Percentiles rank a stretch among this genome's conserved stretches.
phyloP scores from a whole-genome alignment of 257 asterid species.

The Catharanthus roseus region DNA sequence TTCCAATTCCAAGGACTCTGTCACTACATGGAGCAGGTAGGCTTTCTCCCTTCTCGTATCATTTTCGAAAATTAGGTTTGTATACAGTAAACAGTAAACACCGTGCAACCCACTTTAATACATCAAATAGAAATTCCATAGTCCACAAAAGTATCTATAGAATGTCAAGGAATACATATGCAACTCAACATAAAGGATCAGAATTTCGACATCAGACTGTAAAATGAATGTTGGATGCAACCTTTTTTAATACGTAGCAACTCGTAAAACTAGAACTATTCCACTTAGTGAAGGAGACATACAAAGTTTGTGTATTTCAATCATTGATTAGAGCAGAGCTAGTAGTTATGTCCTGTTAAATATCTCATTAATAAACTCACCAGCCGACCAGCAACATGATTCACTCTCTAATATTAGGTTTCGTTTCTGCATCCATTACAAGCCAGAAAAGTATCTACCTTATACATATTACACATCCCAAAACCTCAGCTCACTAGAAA shows the following conservation, averaged over 20 bases:
- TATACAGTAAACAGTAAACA: too few species aligned
- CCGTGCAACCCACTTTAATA: neutral
- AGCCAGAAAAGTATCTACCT: too few species aligned
- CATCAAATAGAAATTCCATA: too few species aligned
- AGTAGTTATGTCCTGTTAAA: too few species aligned
- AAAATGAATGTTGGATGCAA: neutral
- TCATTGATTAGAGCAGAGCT: neutral
- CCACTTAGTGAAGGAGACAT: neutral
- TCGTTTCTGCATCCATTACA: too few species aligned
- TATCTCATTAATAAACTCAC: neutral
- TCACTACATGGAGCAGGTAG: neutral
- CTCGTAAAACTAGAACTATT: neutral
- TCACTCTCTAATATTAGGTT: neutral
- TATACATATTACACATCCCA: neutral
- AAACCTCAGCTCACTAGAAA: neutral
- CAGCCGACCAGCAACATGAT: neutral
- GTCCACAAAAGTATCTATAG: neutral
- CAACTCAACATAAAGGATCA: neutral
- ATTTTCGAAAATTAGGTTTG: neutral
- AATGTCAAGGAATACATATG: neutral
- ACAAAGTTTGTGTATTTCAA: neutral
- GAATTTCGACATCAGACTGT: neutral
- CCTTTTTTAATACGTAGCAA: neutral
- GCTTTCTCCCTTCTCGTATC: neutral
- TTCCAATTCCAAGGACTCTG: neutral